Percentiles rank a stretch among this genome's conserved stretches.
phyloP scores from a whole-genome alignment of 176 grass and related monocot species.

The Carex myosuroides region DNA sequence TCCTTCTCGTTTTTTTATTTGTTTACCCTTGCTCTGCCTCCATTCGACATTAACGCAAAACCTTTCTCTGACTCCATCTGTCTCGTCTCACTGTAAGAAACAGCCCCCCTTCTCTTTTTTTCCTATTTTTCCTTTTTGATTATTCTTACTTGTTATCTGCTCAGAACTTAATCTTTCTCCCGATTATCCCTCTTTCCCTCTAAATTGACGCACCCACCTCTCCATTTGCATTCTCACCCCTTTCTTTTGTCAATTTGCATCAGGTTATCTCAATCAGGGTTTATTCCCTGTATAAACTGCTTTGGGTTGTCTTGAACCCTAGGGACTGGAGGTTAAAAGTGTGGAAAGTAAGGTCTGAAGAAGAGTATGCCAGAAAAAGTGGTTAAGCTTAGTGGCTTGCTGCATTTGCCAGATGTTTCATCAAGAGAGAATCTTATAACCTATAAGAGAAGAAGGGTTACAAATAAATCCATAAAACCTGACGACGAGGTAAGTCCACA shows the following conservation, averaged over 20 bases:
- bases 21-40: constrained; percentile 1
- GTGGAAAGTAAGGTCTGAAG: background rate
- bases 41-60: background rate
- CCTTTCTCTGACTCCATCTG: background rate
- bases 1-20: background rate
- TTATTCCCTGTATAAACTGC: background rate
- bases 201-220: background rate
- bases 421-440: constrained; percentile 15
- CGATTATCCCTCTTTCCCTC: background rate
- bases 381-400: background rate
- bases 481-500: constrained; percentile 1
- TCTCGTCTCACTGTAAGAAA: background rate
- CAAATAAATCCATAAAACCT: background rate
- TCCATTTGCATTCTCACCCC: background rate
- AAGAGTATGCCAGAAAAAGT: constrained; percentile 10
- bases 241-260: background rate
- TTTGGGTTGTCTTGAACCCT: constrained; percentile 14
- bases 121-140: background rate
- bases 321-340: background rate
- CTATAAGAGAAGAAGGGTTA: constrained; percentile 15
- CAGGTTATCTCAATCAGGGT: background rate
- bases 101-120: background rate
- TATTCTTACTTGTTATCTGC: background rate
- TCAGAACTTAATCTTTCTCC: background rate
- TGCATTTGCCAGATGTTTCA: constrained; percentile 12